Conservation (phyloP, 305 asterid genomes). For the Fraxinus floribunda region DNA sequence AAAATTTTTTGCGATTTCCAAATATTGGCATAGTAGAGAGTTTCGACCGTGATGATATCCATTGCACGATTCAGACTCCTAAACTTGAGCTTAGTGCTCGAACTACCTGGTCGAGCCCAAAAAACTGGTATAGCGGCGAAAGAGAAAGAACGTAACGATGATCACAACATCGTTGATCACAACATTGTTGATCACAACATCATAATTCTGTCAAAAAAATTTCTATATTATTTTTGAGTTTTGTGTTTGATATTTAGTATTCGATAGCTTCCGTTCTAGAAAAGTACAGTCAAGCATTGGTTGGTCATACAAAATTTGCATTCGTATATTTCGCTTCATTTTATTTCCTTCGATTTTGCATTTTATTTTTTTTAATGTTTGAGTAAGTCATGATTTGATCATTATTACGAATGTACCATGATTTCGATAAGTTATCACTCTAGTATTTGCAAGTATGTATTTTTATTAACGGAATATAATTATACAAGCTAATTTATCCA, state of each 20-base stretch:
- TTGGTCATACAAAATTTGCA: no score
- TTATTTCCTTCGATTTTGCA: background rate
- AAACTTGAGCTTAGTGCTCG: background rate
- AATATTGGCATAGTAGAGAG: background rate
- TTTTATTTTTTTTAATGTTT: no score
- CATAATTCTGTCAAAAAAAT: no score
- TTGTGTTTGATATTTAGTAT: no score
- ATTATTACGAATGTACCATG: background rate
- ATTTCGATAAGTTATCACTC: background rate
- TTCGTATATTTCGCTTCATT: background rate
- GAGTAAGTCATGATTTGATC: background rate
- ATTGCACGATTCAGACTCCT: background rate
- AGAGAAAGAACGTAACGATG: background rate
- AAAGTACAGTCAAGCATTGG: no score
- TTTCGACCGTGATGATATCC: background rate
- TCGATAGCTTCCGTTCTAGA: no score
- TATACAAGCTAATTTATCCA: background rate
- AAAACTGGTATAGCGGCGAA: background rate
- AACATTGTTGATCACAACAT: background rate
- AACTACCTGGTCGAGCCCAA: background rate
- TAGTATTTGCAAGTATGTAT: background rate
- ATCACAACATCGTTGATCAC: background rate
- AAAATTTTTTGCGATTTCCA: background rate
- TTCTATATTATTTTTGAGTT: no score
- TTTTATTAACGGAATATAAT: background rate